Evolutionary conservation across 2,329 filamentous ascomycete species (phyloP), one percentile per base, ranked within the genome.

Genomic region (Cladosporium sp.): DNA sequence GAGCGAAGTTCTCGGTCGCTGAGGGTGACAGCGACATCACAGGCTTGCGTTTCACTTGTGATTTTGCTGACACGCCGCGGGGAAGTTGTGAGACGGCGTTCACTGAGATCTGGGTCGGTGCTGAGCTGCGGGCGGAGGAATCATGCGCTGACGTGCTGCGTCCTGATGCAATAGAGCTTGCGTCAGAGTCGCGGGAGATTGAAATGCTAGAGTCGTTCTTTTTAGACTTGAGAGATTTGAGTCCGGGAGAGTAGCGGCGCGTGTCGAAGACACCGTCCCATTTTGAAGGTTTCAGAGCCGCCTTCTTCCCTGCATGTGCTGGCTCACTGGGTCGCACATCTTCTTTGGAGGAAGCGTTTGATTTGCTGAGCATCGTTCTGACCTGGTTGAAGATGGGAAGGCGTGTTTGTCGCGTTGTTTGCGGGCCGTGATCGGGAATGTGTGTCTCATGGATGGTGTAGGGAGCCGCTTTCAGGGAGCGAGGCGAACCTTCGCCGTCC

Each of bases 321-420:
- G 52, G 49, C 38, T 59, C 57, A 38, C 54, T 56, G 16, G 58
- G 53, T 43, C 53, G 54, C 13, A 60, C 61, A 46, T 62, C 53
- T 53, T 57, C 58, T 35, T 55, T 57, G 19, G 55, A 52, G 32
- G 34, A 33, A n/a, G 22, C 18, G 9, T 35, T 35, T 11, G 51
- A 43, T 46, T 67, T 67, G 44, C 63, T 59, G 28, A 68, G 60
- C 44, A 67, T 64, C 8, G 59, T 62, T 9, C 63, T 60, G 22
- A 67, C 66, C 55, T 65, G 64, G 54, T 65, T 63, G 58, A 67
- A 65, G 50, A 67, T 59, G 10, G 64, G 65, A 33, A 66, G 60
- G 48, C 57, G 54, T 14, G 60, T 62, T 44, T 58, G 58, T 42
- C 60, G 61, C 57, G 38, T 58, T 52, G 37, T 35, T 16, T 33